Percentiles rank a stretch among this genome's conserved stretches.
Evolutionary conservation across 2,329 filamentous ascomycete species (phyloP).

Genomic region (Talaromyces sp.): DNA sequence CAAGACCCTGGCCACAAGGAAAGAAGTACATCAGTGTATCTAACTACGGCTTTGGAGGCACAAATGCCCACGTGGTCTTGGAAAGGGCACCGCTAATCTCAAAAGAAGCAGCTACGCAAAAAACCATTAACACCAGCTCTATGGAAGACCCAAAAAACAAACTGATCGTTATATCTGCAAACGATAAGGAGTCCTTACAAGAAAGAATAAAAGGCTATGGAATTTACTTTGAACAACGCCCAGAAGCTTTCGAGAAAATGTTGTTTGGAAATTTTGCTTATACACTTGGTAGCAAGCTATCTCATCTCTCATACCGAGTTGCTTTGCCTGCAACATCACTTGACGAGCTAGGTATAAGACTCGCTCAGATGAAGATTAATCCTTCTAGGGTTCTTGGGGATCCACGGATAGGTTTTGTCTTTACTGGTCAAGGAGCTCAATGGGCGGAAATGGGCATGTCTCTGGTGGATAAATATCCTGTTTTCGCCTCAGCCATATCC

Average conservation of each 20-base stretch:
- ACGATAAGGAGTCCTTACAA: constrained; percentile 22
- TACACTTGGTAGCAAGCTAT: constrained; percentile 22
- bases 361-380: constrained; percentile 18
- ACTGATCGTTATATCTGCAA: constrained; percentile 19
- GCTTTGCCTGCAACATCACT: constrained; percentile 13
- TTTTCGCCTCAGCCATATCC: constrained; percentile 2
- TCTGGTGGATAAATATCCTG: constrained; percentile 5
- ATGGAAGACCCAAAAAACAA: constrained; percentile 10
- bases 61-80: constrained; percentile 29
- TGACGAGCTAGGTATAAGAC: constrained; percentile 17
- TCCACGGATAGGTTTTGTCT: constrained; percentile 13
- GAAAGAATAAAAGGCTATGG: constrained; percentile 19
- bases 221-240: constrained; percentile 29
- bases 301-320: constrained; percentile 23
- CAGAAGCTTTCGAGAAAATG: constrained; percentile 24
- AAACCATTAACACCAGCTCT: constrained; percentile 4
- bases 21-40: constrained; percentile 34
- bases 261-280: constrained; percentile 18
- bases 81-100: constrained; percentile 14
- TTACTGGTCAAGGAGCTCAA: constrained; percentile 18
- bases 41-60: constrained; percentile 41
- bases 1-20: constrained; percentile 28
- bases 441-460: constrained; percentile 14
- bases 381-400: constrained; percentile 16
- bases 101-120: not conserved